A percentile compares a stretch with the other conserved stretches of the same genome.
phyloP scores from a whole-genome alignment of 306 rosid species.

The Phaseolus lunatus region DNA sequence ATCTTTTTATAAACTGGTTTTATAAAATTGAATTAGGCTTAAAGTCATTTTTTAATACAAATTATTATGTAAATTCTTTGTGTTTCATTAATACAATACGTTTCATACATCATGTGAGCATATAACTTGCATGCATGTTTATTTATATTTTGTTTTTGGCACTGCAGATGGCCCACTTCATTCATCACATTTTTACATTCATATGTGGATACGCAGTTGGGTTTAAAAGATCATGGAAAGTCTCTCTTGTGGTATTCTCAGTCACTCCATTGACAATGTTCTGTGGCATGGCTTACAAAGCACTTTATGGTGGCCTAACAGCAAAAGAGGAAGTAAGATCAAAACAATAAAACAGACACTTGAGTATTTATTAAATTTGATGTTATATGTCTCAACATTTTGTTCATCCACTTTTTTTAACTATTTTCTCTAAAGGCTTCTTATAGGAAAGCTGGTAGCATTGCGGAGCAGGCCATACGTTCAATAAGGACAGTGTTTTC shows the following conservation, averaged over 20 bases:
- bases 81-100: neutral
- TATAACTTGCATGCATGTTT: neutral
- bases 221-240: slow-evolving; percentile 79
- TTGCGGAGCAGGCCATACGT: slow-evolving; percentile 80
- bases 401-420: slow-evolving; percentile 30
- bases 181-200: slow-evolving; percentile 80
- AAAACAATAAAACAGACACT: slow-evolving; percentile 28
- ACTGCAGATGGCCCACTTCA: slow-evolving; percentile 92
- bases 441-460: slow-evolving; percentile 78
- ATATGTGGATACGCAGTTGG: slow-evolving; percentile 84
- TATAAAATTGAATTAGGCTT: too few relatives aligned
- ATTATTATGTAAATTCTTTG: too few relatives aligned
- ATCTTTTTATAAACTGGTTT: too few relatives aligned
- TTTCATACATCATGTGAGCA: neutral
- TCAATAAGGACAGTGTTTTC: slow-evolving; percentile 90
- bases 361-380: neutral
- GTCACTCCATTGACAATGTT: slow-evolving; percentile 87
- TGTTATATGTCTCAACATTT: slow-evolving; percentile 31
- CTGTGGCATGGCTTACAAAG: slow-evolving; percentile 85
- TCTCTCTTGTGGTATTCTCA: slow-evolving; percentile 77
- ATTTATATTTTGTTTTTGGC: neutral
- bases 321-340: slow-evolving; percentile 78
- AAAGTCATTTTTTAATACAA: too few relatives aligned
- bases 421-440: slow-evolving; percentile 57
- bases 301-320: slow-evolving; percentile 81